A percentile compares a stretch with the other conserved stretches of the same genome.
Conservation (phyloP, 2,329 filamentous ascomycete genomes). For the Byssothecium circinans region DNA sequence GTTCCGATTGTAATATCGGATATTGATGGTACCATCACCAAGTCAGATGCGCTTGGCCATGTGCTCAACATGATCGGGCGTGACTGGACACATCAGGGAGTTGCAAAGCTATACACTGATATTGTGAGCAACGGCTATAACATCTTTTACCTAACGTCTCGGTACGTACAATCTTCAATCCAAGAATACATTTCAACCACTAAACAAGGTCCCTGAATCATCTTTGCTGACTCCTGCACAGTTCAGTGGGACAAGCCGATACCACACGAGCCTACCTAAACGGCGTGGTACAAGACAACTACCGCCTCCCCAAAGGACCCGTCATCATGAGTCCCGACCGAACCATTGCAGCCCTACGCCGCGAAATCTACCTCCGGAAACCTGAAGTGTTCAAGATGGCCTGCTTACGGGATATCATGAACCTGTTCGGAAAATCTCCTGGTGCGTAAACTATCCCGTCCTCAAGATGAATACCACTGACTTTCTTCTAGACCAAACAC, state of each 20-base stretch:
- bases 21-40: constrained; percentile 98
- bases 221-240: too few species aligned
- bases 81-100: constrained; percentile 96
- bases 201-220: too few species aligned
- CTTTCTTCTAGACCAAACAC: constrained; percentile 54
- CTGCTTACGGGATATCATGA: constrained; percentile 89
- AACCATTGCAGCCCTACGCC: constrained; percentile 87
- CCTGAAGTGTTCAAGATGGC: constrained; percentile 99
- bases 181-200: too few species aligned
- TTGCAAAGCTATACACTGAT: constrained; percentile 96
- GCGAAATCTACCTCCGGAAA: constrained; percentile 93
- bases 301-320: constrained; percentile 81
- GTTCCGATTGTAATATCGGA: constrained; percentile 96
- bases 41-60: constrained; percentile 91
- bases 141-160: constrained; percentile 95
- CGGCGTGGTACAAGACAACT: constrained; percentile 85
- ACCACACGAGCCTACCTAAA: constrained; percentile 86
- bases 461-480: not conserved
- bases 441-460: constrained; percentile 42
- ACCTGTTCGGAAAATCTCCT: constrained; percentile 67
- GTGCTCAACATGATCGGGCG: constrained; percentile 95
- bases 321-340: constrained; percentile 94
- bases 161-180: constrained; percentile 37
- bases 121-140: constrained; percentile 97
- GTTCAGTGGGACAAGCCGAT: constrained; percentile 87